A percentile compares a stretch with the other conserved stretches of the same genome.
Evolutionary conservation across 1,284 basidiomycete species (phyloP).

Genomic region (Moesziomyces aphidis): DNA sequence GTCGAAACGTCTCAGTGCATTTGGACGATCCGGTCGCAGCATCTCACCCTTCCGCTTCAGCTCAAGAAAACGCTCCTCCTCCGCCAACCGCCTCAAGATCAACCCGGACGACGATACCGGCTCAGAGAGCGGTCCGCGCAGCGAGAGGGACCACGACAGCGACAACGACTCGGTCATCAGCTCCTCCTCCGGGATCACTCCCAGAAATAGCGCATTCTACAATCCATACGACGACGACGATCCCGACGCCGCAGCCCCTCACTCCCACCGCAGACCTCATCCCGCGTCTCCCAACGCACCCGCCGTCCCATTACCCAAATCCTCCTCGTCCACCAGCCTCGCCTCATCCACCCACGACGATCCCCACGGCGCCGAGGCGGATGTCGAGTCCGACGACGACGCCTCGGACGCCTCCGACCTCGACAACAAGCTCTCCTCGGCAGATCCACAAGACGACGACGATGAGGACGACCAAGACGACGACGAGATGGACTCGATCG

Average conservation of each 20-base stretch:
- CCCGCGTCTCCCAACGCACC: slow-evolving; percentile 9
- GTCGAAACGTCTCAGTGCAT: slow-evolving; percentile 22
- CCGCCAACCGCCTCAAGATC: slow-evolving; percentile 24
- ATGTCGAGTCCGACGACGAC: slow-evolving; percentile 36
- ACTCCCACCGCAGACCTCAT: slow-evolving; percentile 14
- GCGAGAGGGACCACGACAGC: slow-evolving; percentile 30
- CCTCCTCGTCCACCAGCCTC: slow-evolving; percentile 15
- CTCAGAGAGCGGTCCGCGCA: slow-evolving; percentile 20
- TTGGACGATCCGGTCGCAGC: slow-evolving; percentile 31
- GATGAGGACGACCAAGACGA: slow-evolving; percentile 35
- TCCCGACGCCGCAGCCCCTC: slow-evolving; percentile 11
- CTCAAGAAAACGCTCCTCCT: slow-evolving; percentile 28
- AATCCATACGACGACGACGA: slow-evolving; percentile 27
- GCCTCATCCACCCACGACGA: slow-evolving; percentile 17
- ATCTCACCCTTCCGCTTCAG: slow-evolving; percentile 42
- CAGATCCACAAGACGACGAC: slow-evolving; percentile 7
- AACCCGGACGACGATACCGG: slow-evolving; percentile 25
- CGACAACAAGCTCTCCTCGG: slow-evolving; percentile 7
- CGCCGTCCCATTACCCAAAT: slow-evolving; percentile 7
- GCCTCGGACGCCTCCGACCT: slow-evolving; percentile 15
- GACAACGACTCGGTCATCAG: slow-evolving; percentile 44
- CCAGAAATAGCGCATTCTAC: slow-evolving; percentile 55
- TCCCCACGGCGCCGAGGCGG: slow-evolving; percentile 25
- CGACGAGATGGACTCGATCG: slow-evolving; percentile 46
- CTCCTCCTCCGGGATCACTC: slow-evolving; percentile 40